Evolutionary conservation across 768 basidiomycete species (phyloP).

Genomic region (Leucosporidium yakuticum): DNA sequence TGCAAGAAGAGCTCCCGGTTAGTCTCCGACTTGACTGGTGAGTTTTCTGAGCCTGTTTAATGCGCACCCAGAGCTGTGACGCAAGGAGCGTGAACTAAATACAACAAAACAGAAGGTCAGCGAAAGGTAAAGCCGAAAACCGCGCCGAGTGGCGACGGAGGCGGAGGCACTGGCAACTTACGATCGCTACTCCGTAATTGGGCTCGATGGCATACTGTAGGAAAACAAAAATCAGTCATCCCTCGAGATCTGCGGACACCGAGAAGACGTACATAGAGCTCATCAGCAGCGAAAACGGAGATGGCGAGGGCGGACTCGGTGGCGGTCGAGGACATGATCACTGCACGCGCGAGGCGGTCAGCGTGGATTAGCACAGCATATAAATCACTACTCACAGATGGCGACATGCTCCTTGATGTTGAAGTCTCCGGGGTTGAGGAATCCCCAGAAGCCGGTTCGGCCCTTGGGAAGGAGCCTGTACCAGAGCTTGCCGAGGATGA

Average conservation of each 20-base stretch:
- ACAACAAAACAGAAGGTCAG: no score
- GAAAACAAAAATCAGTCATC: no score
- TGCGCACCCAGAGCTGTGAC: slow-evolving; percentile 32
- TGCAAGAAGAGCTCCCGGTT: slow-evolving; percentile 16
- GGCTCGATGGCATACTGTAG: slow-evolving; percentile 35
- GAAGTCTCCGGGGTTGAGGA: slow-evolving; percentile 42
- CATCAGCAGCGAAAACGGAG: slow-evolving; percentile 32
- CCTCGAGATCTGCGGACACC: no score
- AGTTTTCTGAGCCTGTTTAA: background rate
- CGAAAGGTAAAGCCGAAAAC: no score
- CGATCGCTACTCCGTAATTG: slow-evolving; percentile 41
- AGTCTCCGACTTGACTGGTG: background rate
- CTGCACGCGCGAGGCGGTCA: no score
- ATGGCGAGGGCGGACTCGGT: slow-evolving; percentile 20
- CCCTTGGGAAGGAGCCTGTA: slow-evolving; percentile 26
- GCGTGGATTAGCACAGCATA: slow-evolving; percentile 21
- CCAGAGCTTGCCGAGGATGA: slow-evolving; percentile 39
- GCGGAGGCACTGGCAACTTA: no score
- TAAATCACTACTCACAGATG: background rate
- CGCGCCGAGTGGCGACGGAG: no score
- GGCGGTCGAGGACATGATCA: slow-evolving; percentile 29
- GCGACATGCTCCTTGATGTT: slow-evolving; percentile 42
- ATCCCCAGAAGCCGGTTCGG: slow-evolving; percentile 36
- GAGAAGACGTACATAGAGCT: slow-evolving; percentile 13
- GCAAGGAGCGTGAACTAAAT: slow-evolving; percentile 40